These are phyloP conservation scores for Phoma sp. DNA, from an alignment of 2,329 filamentous ascomycete genomes.

Conservation along the genomic window DNA sequence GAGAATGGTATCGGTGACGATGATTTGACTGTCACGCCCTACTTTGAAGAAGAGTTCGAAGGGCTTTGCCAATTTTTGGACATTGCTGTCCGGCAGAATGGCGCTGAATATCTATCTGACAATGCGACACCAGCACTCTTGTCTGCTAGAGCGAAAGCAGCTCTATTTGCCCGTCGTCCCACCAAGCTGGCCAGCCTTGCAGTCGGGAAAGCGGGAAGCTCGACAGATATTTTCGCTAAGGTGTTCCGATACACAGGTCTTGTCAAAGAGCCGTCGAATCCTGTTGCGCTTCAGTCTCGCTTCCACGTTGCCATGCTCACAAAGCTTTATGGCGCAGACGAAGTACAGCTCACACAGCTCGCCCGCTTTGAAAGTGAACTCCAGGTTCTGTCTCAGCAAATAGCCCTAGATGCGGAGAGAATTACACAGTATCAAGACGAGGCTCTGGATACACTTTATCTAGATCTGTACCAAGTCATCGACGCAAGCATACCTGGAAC, in stretches of 20 bases:
- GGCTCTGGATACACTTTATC: conserved; percentile 38
- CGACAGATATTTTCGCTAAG: conserved; percentile 29
- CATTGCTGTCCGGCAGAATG: conserved; percentile 24
- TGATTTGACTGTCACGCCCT: conserved; percentile 34
- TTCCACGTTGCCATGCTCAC: conserved; percentile 40
- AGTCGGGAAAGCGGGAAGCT: conserved; percentile 12
- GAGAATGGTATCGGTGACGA: conserved; percentile 39
- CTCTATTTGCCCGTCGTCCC: conserved; percentile 45
- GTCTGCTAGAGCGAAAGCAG: conserved; percentile 33
- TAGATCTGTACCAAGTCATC: conserved; percentile 27
- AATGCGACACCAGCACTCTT: conserved; percentile 20
- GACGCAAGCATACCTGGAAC: conserved; percentile 16
- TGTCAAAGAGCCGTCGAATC: conserved; percentile 23
- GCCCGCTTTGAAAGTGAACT: conserved; percentile 51
- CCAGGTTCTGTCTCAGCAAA: conserved; percentile 44
- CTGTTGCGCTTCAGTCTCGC: conserved; percentile 34
- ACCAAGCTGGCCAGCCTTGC: conserved; percentile 32
- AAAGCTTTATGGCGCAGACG: conserved; percentile 36
- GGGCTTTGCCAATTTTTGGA: conserved; percentile 47
- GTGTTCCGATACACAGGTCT: conserved; percentile 35
- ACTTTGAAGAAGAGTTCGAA: conserved; percentile 47
- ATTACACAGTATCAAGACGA: conserved; percentile 41
- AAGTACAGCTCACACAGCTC: conserved; percentile 49
- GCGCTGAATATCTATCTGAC: conserved; percentile 2
- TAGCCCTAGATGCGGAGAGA: conserved; percentile 41